Base-by-base conservation (phyloP, 2,329 filamentous ascomycete genomes). In the Tolypocladium cylindrosporum region DNA sequence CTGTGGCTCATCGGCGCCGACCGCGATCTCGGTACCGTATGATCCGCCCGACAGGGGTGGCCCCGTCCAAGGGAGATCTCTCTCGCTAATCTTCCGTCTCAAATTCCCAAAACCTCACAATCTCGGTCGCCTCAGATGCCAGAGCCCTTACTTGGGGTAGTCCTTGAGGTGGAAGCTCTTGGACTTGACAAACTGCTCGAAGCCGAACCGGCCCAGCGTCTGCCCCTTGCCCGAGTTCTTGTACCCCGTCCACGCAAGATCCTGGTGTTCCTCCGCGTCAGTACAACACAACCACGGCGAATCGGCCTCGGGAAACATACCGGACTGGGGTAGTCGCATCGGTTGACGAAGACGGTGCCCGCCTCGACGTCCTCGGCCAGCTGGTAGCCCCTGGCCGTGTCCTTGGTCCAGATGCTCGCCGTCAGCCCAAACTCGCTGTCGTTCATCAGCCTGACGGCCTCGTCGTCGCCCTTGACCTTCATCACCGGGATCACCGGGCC, bases 321-420 rank as follows among this genome's bases (percentile, higher is more conserved):
- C 61, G 93, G 91, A 71, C 88, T 91, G 54, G 93, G 93, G 72
- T 85, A 97, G 72, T 97, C 93, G 68, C 90, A 91, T 66, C 93
- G 84, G 73, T 97, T 97, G 67, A 97, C 90, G 75, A 97, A 97
- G 54, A 97, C 92, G 1, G 93, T 97, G 48, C 93, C 93, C 52
- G 93, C 92, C 71, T 97, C 92, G 54, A 97, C 85, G 55, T 86
- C 79, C 57, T 94, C 87, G 43, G 88, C 84, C 56, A 97, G 79
- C 69, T 89, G 82, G 65, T 91, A 85, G 19, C 88, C 93, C 68
- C 80, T 86, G 52, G 77, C 79, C 2, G 86, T 84, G 68, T 97
- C 91, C 72, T 94, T 95, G 59, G 91, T 96, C 93, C 93, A 97
- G 67, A 97, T 91, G 67, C 91, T 96, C n/a, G 92, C 93, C 4